phyloP scores from a whole-genome alignment of 768 basidiomycete genomes.

The Lentinula aciculospora region DNA sequence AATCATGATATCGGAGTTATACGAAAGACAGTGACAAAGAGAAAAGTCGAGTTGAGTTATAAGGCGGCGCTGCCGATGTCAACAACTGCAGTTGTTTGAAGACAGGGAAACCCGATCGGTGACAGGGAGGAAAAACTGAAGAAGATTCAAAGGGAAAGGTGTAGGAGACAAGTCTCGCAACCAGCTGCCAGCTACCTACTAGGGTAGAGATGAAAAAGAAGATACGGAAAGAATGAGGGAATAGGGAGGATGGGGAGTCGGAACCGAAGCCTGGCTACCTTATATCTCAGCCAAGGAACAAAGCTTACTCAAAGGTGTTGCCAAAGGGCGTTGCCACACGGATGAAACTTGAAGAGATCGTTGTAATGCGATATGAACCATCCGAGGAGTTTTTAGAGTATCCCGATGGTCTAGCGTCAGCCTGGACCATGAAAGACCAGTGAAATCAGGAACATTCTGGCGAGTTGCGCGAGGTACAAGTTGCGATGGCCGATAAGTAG shows the following conservation, averaged over 20 bases:
- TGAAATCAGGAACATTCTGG: not conserved
- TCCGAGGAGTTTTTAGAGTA: not conserved
- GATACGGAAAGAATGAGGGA: not conserved
- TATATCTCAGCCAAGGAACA: not conserved
- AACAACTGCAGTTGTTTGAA: not conserved
- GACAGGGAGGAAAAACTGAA: not conserved
- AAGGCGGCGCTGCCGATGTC: conserved; percentile 2
- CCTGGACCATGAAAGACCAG: not conserved
- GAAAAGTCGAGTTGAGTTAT: not conserved
- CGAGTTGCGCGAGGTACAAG: no score
- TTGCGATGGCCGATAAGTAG: no score
- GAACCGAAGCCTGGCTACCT: not conserved
- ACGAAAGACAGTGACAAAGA: not conserved
- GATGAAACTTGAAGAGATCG: not conserved
- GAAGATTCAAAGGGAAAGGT: not conserved
- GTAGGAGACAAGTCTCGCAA: conserved; percentile 5
- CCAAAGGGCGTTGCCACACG: not conserved
- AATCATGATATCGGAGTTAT: conserved; percentile 11
- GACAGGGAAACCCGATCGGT: not conserved
- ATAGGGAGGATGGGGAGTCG: not conserved
- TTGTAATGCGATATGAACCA: not conserved
- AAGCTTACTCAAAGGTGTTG: not conserved
- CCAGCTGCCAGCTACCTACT: conserved; percentile 5
- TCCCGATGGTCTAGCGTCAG: not conserved
- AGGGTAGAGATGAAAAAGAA: not conserved